Base-by-base conservation (phyloP, 2,329 filamentous ascomycete genomes). In the Kalmusia sp. region DNA sequence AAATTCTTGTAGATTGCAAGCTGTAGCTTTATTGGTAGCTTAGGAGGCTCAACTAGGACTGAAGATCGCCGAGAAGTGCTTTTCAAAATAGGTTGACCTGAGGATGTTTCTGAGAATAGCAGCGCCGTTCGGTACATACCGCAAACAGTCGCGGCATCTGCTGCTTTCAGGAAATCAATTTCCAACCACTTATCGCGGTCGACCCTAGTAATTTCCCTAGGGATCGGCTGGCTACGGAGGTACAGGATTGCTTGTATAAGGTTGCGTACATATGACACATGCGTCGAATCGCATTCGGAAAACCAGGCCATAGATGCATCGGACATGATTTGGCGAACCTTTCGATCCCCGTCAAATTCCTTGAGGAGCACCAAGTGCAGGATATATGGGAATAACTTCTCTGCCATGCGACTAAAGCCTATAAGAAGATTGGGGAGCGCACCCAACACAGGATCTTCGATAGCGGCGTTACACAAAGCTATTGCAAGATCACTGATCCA, bases 111-210 rank as follows among this genome's bases (percentile, higher is more conserved):
- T 4, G 89, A 84, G 63, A 98, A 90, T 6, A 97, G 76, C 1
- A 99, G 79, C 3, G 93, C 91, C 4, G 90, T 90, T 69, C 95
- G 95, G 70, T 89, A 89, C 88, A 98, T 92, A 14, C 88, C 87
- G 68, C 93, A 97, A 52, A 79, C 79, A 9, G 86, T 84, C 5
- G 93, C 93, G 31, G 92, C 90, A 22, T 82, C 77, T 1, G 92
- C 87, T 21, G 89, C 88, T 54, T 83, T 76, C 2, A 86, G 72
- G 59, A 89, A 89, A 69, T 98, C 89, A 22, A 98, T 78, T 22
- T 96, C 89, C 15, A 99, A 82, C 96, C 96, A 99, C 45, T 84
- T 81, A 44, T 87, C 80, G 51, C 95, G 85, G 62, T 96, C 91
- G 6, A 87, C 87, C 60, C 90, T 88, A 0, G 91, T 96, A 0